These are phyloP conservation scores for Coemansia sp. DNA, from an alignment of 192 early-diverging fungal species.

Conservation along the genomic window DNA sequence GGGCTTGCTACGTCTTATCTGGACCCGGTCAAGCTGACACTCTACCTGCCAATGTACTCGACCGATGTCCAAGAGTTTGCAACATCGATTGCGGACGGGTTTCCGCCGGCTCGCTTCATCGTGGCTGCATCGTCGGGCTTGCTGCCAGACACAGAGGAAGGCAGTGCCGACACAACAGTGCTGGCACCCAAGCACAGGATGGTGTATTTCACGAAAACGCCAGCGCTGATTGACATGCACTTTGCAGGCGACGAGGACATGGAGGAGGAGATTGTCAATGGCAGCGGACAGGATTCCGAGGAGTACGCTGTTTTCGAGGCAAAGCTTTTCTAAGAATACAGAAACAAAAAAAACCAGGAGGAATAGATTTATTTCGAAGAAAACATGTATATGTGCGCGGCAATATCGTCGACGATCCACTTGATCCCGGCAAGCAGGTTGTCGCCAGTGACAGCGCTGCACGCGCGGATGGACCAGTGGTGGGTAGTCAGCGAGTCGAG, in stretches of 20 bases:
- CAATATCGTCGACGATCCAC: slow-evolving; percentile 93
- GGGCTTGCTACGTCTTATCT: background rate
- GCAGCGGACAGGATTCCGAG: slow-evolving; percentile 20
- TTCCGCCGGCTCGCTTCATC: slow-evolving; percentile 38
- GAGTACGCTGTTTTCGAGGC: slow-evolving; percentile 37
- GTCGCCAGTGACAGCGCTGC: slow-evolving; percentile 74
- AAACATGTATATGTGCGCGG: slow-evolving; percentile 78
- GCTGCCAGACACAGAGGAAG: background rate
- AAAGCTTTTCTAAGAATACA: background rate
- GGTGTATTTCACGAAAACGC: slow-evolving; percentile 27
- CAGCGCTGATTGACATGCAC: slow-evolving; percentile 29
- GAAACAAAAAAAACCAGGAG: too few species aligned
- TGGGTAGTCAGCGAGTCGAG: slow-evolving; percentile 76
- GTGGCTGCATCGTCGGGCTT: slow-evolving; percentile 5
- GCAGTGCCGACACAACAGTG: background rate
- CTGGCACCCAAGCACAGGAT: slow-evolving; percentile 11
- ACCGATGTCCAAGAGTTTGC: slow-evolving; percentile 43
- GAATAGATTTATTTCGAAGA: slow-evolving; percentile 19
- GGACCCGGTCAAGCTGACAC: slow-evolving; percentile 12
- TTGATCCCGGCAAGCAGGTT: slow-evolving; percentile 88
- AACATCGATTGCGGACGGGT: slow-evolving; percentile 24
- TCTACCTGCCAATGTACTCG: slow-evolving; percentile 47
- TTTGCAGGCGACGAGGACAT: slow-evolving; percentile 8
- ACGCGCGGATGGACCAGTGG: slow-evolving; percentile 90
- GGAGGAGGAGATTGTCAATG: background rate